Base-by-base conservation (phyloP, 1,139 yeast genomes). In the Geotrichum siamense region DNA sequence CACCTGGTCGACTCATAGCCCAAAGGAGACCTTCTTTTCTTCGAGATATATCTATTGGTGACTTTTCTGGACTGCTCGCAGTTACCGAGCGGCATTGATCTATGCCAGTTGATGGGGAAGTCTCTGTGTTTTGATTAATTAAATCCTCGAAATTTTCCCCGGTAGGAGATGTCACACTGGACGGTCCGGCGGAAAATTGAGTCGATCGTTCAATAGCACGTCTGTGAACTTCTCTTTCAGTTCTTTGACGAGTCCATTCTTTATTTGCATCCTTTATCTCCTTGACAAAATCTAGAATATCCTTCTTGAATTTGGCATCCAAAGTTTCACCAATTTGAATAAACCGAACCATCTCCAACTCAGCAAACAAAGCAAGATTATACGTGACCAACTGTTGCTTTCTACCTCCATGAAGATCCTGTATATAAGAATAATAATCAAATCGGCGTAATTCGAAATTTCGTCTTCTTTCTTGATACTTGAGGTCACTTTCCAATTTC, bases 381-480 rank as follows among this genome's bases (percentile, higher is more conserved):
- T 56, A 64, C 10, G 65, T 56, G 32, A 68, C 59, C 15, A 64
- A 64, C 43, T 68, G 71, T 46, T 65, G 69, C 47, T 67, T 68
- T 21, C 72, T 56, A 1, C 74, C 74, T 36, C 80, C 79, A 17
- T 76, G 71, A 12, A 78, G 65, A 53, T 77, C 81, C 48, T 75
- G 75, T 47, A 86, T 64, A 55, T 71, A 79, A 45, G 76, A 74
- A 56, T 79, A 75, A 57, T 85, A 86, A 54, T 82, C 93, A 53
- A 81, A 75, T 47, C 91, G 76, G 2, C 79, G 70, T 5, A 79
- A 60, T 54, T 83, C 93, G 63, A 84, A 85, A 1, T 67, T 62
- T 50, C 76, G 78, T 42, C 80, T 67, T 56, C 78, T 80, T 16
- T 63, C 64, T 17, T 81, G 64, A 36, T 81, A 71, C 60, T 82